These are phyloP conservation scores for Ustilago lituana DNA, from an alignment of 1,284 basidiomycete genomes.

Conservation along the genomic window DNA sequence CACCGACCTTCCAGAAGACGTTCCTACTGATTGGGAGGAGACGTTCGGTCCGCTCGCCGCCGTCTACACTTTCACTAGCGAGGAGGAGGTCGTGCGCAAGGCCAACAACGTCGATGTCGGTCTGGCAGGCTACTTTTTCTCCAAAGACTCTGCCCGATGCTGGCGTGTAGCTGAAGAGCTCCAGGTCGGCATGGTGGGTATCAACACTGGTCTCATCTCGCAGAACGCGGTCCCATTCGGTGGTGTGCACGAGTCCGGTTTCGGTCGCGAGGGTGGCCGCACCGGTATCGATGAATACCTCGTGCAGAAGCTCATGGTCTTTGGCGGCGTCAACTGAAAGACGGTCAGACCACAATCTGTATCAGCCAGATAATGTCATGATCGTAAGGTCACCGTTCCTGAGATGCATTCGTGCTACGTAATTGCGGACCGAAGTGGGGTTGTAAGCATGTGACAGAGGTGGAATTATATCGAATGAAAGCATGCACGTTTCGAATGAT, in stretches of 20 bases:
- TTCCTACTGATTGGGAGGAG: slow-evolving; percentile 68
- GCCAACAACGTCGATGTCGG: slow-evolving; percentile 88
- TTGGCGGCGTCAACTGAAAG: slow-evolving; percentile 47
- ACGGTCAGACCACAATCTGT: neutral
- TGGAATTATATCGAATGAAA: no score
- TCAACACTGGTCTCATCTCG: slow-evolving; percentile 67
- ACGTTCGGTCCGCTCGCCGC: slow-evolving; percentile 69
- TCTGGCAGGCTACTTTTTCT: slow-evolving; percentile 73
- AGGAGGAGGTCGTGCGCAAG: slow-evolving; percentile 86
- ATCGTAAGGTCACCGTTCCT: no score
- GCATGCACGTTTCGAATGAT: no score
- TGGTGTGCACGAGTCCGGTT: slow-evolving; percentile 86
- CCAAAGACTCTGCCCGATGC: slow-evolving; percentile 82
- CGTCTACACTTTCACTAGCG: slow-evolving; percentile 82
- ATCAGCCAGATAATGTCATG: neutral
- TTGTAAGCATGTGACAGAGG: no score
- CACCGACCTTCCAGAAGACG: slow-evolving; percentile 80
- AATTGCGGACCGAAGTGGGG: no score
- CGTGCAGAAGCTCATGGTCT: slow-evolving; percentile 63
- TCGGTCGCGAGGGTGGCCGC: slow-evolving; percentile 70
- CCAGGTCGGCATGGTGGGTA: slow-evolving; percentile 94
- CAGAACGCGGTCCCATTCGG: slow-evolving; percentile 75
- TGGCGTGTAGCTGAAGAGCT: slow-evolving; percentile 98
- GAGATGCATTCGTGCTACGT: no score
- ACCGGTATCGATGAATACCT: slow-evolving; percentile 82